Evolutionary conservation across 768 basidiomycete species (phyloP).

Genomic region (Podaxis sp.): DNA sequence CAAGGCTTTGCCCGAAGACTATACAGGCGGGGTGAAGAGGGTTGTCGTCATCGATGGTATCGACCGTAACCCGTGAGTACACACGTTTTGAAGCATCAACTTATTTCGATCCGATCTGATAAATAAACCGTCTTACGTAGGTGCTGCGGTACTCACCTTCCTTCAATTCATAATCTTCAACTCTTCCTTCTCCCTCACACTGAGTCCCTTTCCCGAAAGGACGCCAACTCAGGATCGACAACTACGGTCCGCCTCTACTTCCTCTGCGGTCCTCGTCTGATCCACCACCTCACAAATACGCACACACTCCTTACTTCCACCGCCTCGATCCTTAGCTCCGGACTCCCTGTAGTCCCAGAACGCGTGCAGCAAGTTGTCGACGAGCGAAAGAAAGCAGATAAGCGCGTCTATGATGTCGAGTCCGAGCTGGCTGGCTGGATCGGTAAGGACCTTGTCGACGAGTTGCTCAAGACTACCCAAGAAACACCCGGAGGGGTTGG

Average conservation of each 20-base stretch:
- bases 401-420: constrained; percentile 70
- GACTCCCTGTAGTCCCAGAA: constrained; percentile 63
- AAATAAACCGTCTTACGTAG: constrained; percentile 30
- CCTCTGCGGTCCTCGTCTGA: constrained; percentile 76
- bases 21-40: constrained; percentile 75
- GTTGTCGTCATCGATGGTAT: constrained; percentile 81
- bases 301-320: constrained; percentile 57
- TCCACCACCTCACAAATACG: constrained; percentile 56
- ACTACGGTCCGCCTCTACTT: constrained; percentile 79
- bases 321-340: constrained; percentile 66
- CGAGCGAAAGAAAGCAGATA: constrained; percentile 64
- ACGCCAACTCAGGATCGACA: constrained; percentile 37
- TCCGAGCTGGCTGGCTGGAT: constrained; percentile 55
- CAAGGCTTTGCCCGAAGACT: constrained; percentile 67
- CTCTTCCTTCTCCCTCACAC: constrained; percentile 72
- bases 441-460: constrained; percentile 39
- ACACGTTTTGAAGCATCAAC: background rate
- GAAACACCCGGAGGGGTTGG: constrained; percentile 22
- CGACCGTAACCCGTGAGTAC: constrained; percentile 73
- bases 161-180: constrained; percentile 71
- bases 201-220: constrained; percentile 54
- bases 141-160: constrained; percentile 84
- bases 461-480: constrained; percentile 26
- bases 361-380: constrained; percentile 68
- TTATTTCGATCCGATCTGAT: background rate